phyloP scores from a whole-genome alignment of 2,329 filamentous ascomycete genomes.

The Coniochaeta sp. region DNA sequence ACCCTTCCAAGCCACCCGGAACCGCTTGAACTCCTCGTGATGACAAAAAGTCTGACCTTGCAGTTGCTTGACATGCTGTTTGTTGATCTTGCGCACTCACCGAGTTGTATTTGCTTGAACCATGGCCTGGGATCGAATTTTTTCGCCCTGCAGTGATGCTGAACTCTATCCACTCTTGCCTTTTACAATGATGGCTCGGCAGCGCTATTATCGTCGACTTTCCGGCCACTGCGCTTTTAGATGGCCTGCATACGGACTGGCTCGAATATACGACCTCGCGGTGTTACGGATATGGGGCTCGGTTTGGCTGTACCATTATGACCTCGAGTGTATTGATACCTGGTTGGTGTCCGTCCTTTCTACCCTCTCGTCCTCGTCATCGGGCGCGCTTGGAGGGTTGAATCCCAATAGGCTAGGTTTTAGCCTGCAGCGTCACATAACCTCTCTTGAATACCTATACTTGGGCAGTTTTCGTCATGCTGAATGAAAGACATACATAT shows the following conservation, averaged over 20 bases:
- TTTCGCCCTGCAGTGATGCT: neutral
- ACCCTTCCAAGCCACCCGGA: slow-evolving; percentile 12
- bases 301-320: neutral
- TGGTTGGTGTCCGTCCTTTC: neutral
- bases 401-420: too few species aligned
- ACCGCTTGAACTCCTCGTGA: slow-evolving; percentile 15
- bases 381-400: neutral
- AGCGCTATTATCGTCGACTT: neutral
- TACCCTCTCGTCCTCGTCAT: neutral
- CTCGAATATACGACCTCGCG: neutral
- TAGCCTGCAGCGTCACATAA: too few species aligned
- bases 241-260: neutral
- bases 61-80: slow-evolving; percentile 14
- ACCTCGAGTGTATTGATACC: neutral
- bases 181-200: neutral
- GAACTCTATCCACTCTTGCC: too few species aligned
- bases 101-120: neutral
- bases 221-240: too few species aligned
- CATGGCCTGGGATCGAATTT: neutral
- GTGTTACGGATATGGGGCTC: neutral
- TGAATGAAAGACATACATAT: too few species aligned
- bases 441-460: too few species aligned
- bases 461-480: too few species aligned
- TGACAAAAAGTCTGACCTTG: neutral
- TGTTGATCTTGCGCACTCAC: slow-evolving; percentile 13